phyloP scores from a whole-genome alignment of 2,329 filamentous ascomycete species.

The Colletotrichum karsti region DNA sequence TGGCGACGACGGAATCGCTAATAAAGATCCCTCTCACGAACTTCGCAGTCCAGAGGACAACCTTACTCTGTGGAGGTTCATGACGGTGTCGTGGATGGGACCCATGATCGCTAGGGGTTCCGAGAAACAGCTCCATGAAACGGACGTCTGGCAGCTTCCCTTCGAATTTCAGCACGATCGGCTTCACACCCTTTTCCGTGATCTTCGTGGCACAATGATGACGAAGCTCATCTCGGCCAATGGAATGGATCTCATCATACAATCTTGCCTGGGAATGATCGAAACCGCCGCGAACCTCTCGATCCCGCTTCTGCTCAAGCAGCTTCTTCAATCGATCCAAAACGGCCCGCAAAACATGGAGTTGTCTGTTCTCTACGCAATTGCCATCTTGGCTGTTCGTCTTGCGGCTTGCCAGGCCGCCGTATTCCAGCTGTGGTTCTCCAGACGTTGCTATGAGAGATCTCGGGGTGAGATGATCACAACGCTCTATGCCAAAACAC shows the following conservation, averaged over 20 bases:
- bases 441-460: conserved; percentile 84
- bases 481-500: conserved; percentile 82
- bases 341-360: conserved; percentile 56
- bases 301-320: conserved; percentile 75
- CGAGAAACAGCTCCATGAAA: conserved; percentile 73
- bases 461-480: conserved; percentile 87
- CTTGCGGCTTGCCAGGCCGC: conserved; percentile 70
- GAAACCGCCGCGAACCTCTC: conserved; percentile 65
- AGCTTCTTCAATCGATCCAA: conserved; percentile 74
- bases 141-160: conserved; percentile 83
- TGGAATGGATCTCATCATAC: conserved; percentile 78
- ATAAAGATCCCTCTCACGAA: conserved; percentile 63
- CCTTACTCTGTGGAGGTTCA: conserved; percentile 82
- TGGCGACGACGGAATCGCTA: conserved; percentile 65
- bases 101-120: conserved; percentile 75
- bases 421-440: conserved; percentile 81
- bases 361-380: conserved; percentile 72
- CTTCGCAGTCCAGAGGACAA: conserved; percentile 83
- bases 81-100: conserved; percentile 84
- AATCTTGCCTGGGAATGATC: conserved; percentile 69
- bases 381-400: conserved; percentile 67
- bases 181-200: conserved; percentile 78
- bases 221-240: conserved; percentile 77
- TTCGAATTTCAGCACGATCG: conserved; percentile 84
- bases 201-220: conserved; percentile 77